phyloP scores from a whole-genome alignment of 352 stramenopile genomes.

The Blastocystis sp. region DNA sequence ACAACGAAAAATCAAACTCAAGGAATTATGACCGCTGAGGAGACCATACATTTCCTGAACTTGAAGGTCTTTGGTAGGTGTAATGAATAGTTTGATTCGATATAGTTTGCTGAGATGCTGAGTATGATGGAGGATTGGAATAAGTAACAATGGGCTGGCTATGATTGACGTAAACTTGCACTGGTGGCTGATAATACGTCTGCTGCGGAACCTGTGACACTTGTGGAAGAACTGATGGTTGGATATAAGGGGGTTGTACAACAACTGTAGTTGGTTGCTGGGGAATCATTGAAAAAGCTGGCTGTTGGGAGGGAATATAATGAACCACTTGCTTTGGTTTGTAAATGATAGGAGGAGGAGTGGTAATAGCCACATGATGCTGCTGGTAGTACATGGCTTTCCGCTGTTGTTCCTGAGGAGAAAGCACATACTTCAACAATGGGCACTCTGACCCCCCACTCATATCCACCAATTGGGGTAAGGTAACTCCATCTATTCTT shows the following conservation, averaged over 20 bases:
- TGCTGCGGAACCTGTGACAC: too few relatives aligned
- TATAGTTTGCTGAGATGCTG: too few relatives aligned
- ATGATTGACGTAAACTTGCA: too few relatives aligned
- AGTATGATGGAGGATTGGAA: too few relatives aligned
- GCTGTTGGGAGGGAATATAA: neutral
- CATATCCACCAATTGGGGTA: conserved; percentile 29
- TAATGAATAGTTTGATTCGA: too few relatives aligned
- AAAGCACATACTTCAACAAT: conserved; percentile 48
- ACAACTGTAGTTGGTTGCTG: neutral
- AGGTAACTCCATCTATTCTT: neutral
- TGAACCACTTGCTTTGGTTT: neutral
- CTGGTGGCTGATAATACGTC: too few relatives aligned
- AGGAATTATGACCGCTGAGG: too few relatives aligned
- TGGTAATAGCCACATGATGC: neutral
- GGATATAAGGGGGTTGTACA: neutral
- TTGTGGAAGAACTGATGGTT: too few relatives aligned
- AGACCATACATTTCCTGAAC: too few relatives aligned
- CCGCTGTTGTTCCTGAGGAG: neutral
- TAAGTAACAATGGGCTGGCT: too few relatives aligned
- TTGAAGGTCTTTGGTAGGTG: too few relatives aligned
- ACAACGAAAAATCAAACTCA: too few relatives aligned
- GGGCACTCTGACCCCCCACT: neutral
- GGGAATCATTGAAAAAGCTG: neutral
- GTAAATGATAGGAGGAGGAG: neutral
- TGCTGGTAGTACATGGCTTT: neutral